phyloP scores from a whole-genome alignment of 2,329 filamentous ascomycete species.

The Seiridium unicorne region DNA sequence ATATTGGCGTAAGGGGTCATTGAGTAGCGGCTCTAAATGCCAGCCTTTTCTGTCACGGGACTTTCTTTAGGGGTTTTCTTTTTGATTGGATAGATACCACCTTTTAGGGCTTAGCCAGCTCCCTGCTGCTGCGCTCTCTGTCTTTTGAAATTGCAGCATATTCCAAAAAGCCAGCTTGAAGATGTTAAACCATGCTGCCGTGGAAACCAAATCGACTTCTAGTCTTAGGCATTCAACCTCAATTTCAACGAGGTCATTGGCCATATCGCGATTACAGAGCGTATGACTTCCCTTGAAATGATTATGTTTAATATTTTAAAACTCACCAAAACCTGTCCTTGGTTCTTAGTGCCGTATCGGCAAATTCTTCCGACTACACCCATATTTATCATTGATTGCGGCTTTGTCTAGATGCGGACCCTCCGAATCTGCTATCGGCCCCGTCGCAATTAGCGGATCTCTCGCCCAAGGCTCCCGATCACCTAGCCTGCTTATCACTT shows the following conservation, averaged over 20 bases:
- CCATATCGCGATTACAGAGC: no score
- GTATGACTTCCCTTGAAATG: no score
- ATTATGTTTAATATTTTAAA: no score
- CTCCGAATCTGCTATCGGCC: no score
- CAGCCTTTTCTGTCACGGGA: not conserved
- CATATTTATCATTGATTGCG: not conserved
- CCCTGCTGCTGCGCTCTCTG: not conserved
- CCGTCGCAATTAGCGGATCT: no score
- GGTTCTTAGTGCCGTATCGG: not conserved
- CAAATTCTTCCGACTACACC: not conserved
- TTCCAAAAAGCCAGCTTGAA: not conserved
- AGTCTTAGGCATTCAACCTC: no score
- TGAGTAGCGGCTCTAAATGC: not conserved
- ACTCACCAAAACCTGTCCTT: not conserved
- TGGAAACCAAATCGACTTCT: no score
- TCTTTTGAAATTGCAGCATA: not conserved
- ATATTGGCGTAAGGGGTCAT: slow-evolving; percentile 1
- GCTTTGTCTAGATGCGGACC: no score
- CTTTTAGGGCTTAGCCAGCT: not conserved
- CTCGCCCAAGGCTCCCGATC: no score
- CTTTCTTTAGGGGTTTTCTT: not conserved
- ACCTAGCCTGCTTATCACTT: no score
- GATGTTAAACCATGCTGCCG: not conserved
- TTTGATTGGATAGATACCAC: slow-evolving; percentile 2
- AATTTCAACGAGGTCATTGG: no score